These are phyloP conservation scores for Melaleuca quinquenervia DNA, from an alignment of 345 rosid genomes.

Conservation along the genomic window DNA sequence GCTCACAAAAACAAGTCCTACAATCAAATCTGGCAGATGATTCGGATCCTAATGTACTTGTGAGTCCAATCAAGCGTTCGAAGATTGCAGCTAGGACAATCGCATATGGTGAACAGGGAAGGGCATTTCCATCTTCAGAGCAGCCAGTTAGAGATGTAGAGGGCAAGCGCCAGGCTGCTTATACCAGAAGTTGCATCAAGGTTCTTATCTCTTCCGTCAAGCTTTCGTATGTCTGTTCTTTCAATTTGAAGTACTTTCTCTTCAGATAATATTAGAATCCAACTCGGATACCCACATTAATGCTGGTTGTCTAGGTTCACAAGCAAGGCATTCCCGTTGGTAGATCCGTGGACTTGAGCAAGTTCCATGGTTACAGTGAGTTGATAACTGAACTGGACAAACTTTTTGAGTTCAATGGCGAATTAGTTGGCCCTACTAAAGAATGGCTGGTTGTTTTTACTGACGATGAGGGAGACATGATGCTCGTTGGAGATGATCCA, in stretches of 20 bases:
- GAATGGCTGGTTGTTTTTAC: constrained; percentile 43
- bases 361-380: constrained; percentile 31
- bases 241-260: not conserved
- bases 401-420: constrained; percentile 45
- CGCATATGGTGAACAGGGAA: constrained; percentile 14
- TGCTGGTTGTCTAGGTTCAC: constrained; percentile 22
- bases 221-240: not conserved
- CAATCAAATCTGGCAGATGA: not conserved
- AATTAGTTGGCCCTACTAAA: constrained; percentile 22
- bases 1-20: not conserved
- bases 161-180: constrained; percentile 19
- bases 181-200: constrained; percentile 41
- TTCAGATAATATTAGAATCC: not conserved
- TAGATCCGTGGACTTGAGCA: constrained; percentile 42
- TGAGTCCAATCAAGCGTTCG: not conserved
- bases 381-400: constrained; percentile 36
- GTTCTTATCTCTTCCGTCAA: constrained; percentile 3
- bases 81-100: not conserved
- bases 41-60: constrained; percentile 12
- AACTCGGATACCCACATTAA: not conserved
- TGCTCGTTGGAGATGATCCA: constrained; percentile 59
- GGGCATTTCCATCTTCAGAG: constrained; percentile 6
- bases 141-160: constrained; percentile 9
- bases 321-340: constrained; percentile 48
- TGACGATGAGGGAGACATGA: constrained; percentile 47